Conservation (phyloP, 2,329 filamentous ascomycete species). For the Thielaviopsis populi region DNA sequence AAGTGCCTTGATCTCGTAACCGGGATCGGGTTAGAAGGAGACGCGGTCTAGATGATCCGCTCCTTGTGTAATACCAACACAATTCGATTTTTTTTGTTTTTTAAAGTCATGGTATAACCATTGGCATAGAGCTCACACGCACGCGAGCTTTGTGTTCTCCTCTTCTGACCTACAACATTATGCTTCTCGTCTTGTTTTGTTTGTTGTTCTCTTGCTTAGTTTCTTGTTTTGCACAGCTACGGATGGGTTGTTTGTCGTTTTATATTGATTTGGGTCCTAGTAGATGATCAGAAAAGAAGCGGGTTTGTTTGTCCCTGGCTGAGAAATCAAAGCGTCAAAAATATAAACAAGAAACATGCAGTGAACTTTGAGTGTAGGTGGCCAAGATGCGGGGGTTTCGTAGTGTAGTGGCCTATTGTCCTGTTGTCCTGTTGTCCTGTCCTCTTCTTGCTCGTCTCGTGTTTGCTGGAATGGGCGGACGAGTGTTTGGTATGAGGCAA, state of each 20-base stretch:
- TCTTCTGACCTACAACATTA: conserved; percentile 1
- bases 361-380: too few relatives aligned
- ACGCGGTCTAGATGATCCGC: conserved; percentile 14
- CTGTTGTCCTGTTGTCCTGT: too few relatives aligned
- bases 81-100: conserved; percentile 14
- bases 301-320: not conserved
- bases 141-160: not conserved
- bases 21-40: conserved; percentile 4
- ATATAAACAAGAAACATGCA: too few relatives aligned
- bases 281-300: not conserved
- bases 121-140: not conserved
- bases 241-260: not conserved
- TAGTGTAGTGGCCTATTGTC: too few relatives aligned
- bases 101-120: conserved; percentile 7
- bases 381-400: too few relatives aligned
- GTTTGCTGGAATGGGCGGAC: too few relatives aligned
- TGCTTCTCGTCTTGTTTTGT: not conserved
- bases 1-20: conserved; percentile 2
- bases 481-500: too few relatives aligned
- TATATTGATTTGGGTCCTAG: not conserved
- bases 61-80: conserved; percentile 14
- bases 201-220: not conserved
- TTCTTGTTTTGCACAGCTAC: not conserved
- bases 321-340: not conserved
- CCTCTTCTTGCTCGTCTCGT: too few relatives aligned